Base-by-base conservation (phyloP, 2,329 filamentous ascomycete genomes). In the Cryoendolithus antarcticus region DNA sequence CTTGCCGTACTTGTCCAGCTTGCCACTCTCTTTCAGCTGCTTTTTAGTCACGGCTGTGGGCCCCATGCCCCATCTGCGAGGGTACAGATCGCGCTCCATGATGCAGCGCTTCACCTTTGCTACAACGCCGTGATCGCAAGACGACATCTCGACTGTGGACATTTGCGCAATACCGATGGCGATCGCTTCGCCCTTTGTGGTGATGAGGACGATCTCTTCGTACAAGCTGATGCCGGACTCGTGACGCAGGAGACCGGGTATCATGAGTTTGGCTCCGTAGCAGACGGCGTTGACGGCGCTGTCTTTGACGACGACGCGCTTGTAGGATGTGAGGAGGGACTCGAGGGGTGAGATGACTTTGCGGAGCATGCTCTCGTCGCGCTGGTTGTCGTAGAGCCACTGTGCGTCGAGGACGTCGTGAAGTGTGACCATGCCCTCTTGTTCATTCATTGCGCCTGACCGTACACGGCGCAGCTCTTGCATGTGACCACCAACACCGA, bases 91-190 rank as follows among this genome's bases (percentile, higher is more conserved):
- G 55, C 91, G 84, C 74, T 98, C 91, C 91, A 98, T 98, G 65
- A 98, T 98, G 66, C 88, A 94, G 56, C 91, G 82, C 80, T 98
- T 98, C 62, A 98, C 86, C 74, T 95, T 96, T 54, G 91, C 91
- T 43, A 96, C 89, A 43, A 95, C 86, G 54, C 91, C 91, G 65
- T 98, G 91, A 60, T 96, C 88, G 65, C 91, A 96, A 28, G 86
- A 89, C 24, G 86, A 86, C 65, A 98, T 84, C 69, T 96, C 91
- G 43, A 95, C 86, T 2, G 88, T 93, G 30, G 86, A 94, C 91
- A 98, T 98, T 64, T 93, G 85, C 11, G 91, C 86, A 56, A 95
- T 93, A 55, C 83, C 91, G 45, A 98, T 76, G 43, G 91, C 91
- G 57, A 98, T 95, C 33, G 91, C 91, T 70, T 98, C 91, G 56